Conservation (phyloP, 306 rosid genomes). For the Glycine latifolia region DNA sequence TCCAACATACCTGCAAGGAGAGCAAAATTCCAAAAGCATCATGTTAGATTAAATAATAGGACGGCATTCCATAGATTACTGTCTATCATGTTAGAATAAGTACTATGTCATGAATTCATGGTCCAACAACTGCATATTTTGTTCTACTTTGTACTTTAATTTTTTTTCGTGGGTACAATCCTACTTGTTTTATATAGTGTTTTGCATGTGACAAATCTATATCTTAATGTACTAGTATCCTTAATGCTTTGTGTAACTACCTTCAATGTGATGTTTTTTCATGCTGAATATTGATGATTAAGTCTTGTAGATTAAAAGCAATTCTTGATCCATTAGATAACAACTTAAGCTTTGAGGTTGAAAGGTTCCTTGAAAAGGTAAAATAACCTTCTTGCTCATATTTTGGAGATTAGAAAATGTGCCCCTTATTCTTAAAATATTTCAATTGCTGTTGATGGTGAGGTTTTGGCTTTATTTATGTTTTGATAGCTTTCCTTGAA, state of each 20-base stretch:
- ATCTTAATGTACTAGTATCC: background rate
- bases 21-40: background rate
- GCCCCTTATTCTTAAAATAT: background rate
- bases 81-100: background rate
- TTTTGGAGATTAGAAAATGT: constrained; percentile 6
- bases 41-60: background rate
- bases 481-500: too few relatives aligned
- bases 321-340: background rate
- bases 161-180: background rate
- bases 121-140: background rate
- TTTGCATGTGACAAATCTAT: background rate
- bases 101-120: background rate
- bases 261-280: background rate
- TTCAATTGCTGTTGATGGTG: too few relatives aligned
- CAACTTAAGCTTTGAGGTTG: constrained; percentile 1
- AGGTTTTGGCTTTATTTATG: too few relatives aligned
- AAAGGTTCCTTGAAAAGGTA: constrained; percentile 5
- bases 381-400: background rate
- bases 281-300: background rate
- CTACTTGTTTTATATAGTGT: background rate
- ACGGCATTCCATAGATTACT: background rate
- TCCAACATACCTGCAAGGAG: background rate
- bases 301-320: constrained; percentile 15
- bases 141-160: background rate
- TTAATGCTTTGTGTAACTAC: background rate